Base-by-base conservation (phyloP, 768 basidiomycete genomes). In the Gloeophyllum trabeum region DNA sequence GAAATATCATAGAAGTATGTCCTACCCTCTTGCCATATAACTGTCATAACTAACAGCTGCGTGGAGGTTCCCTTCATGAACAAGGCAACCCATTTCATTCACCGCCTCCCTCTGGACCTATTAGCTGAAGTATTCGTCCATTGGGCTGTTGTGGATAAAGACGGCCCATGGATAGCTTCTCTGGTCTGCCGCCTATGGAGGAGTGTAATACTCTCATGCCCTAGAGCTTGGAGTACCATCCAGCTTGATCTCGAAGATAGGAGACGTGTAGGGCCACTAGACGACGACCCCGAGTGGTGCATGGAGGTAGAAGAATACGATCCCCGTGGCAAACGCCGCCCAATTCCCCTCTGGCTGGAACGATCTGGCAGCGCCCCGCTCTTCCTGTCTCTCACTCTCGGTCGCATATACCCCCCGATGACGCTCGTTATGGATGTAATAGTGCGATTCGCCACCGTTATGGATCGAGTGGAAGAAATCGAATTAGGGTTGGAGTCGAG, bases 161-260 rank as follows among this genome's bases (percentile, higher is more conserved):
- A 48, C 13, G 49, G 25, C 6, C 40, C 47, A 12, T 50, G 49
- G 49, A 50, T 48, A 41, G 49, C 49, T 6, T 32, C 43, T 10
- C 6, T 20, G 5, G 47, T 48, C 2, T 45, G 35, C 39, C 14
- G 36, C 13, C 41, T 44, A 4, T 50, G 49, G 49, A 41, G 49
- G 12, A 5, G 32, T 18, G 30, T 48, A 14, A 44, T 48, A 7
- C 26, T 50, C 19, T 35, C 10, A 5, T 35, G 37, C 22, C 43
- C 40, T 4, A 19, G 3, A 26, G 49, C 47, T 4, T 50, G 49
- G 49, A 37, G 43, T 22, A n/a, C 30, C 7, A 32, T 48, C n/a
- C 22, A 25, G 1, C 10, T 50, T 16, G 21, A 19, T 12, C n/a
- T 42, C 4, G 16, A 32, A 16, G 28, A 32, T 32, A 32, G 28